Evolutionary conservation across 805 yeast species (phyloP).

Genomic region (Metschnikowia gelsemii): DNA sequence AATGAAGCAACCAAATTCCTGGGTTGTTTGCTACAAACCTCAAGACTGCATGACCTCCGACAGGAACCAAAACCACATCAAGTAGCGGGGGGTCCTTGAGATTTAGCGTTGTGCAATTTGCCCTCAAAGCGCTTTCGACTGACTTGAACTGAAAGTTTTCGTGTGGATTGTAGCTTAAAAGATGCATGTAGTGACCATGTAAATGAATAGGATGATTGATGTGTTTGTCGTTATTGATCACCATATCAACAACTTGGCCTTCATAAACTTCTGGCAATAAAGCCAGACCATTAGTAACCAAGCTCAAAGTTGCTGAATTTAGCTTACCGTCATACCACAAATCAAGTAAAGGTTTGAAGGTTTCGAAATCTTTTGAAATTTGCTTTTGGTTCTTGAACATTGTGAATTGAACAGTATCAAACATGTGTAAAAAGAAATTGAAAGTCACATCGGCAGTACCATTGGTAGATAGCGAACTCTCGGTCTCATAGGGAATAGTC

Average conservation of each 20-base stretch:
- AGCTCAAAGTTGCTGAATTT: background rate
- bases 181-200: conserved; percentile 35
- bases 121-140: conserved; percentile 26
- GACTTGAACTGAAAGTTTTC: conserved; percentile 26
- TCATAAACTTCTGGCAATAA: conserved; percentile 19
- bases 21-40: conserved; percentile 35
- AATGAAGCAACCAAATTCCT: conserved; percentile 34
- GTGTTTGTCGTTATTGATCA: conserved; percentile 28
- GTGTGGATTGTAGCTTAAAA: conserved; percentile 26
- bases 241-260: conserved; percentile 34
- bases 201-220: conserved; percentile 37
- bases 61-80: conserved; percentile 29
- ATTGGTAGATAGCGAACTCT: background rate
- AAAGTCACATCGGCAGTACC: conserved; percentile 28
- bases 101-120: conserved; percentile 19
- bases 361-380: conserved; percentile 24
- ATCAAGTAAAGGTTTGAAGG: conserved; percentile 23
- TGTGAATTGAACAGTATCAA: conserved; percentile 28
- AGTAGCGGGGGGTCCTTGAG: conserved; percentile 25
- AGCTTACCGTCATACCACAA: background rate
- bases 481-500: conserved; percentile 21
- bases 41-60: conserved; percentile 34
- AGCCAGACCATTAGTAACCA: background rate
- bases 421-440: conserved; percentile 30
- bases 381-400: conserved; percentile 24